Conservation (phyloP, 495 filamentous ascomycete species). For the Hypoxylon trugodes region DNA sequence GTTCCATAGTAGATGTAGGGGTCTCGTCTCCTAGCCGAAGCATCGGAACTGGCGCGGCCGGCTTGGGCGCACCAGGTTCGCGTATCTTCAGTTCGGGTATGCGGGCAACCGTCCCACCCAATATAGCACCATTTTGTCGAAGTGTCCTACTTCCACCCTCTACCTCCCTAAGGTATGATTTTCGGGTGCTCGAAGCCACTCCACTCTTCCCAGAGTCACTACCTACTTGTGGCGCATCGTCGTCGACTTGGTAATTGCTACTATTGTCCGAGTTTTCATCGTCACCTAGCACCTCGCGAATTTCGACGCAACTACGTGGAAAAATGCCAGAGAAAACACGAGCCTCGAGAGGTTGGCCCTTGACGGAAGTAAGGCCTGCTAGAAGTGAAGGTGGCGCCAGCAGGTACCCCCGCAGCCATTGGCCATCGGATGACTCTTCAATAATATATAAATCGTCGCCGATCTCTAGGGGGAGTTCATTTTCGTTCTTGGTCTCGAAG, state of each 20-base stretch:
- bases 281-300: constrained; percentile 76
- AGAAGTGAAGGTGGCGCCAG: constrained; percentile 92
- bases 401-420: constrained; percentile 95
- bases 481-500: constrained; percentile 83
- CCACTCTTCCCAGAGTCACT: constrained; percentile 60
- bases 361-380: constrained; percentile 88
- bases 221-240: constrained; percentile 41
- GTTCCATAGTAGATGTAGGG: constrained; percentile 84
- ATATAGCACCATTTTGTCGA: constrained; percentile 41
- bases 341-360: constrained; percentile 92
- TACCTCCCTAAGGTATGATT: constrained; percentile 26
- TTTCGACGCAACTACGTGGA: constrained; percentile 87
- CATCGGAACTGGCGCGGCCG: constrained; percentile 93
- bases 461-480: constrained; percentile 95
- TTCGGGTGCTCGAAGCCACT: constrained; percentile 46
- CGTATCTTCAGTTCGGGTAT: constrained; percentile 40
- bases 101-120: constrained; percentile 1
- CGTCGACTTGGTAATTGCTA: constrained; percentile 40
- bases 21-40: constrained; percentile 97
- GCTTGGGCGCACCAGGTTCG: constrained; percentile 73
- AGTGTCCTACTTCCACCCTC: constrained; percentile 36
- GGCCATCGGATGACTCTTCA: constrained; percentile 84
- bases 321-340: constrained; percentile 98
- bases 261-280: constrained; percentile 58
- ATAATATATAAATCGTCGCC: constrained; percentile 99